phyloP scores from a whole-genome alignment of 148 eudicot species.

The Dianthus caryophyllus region DNA sequence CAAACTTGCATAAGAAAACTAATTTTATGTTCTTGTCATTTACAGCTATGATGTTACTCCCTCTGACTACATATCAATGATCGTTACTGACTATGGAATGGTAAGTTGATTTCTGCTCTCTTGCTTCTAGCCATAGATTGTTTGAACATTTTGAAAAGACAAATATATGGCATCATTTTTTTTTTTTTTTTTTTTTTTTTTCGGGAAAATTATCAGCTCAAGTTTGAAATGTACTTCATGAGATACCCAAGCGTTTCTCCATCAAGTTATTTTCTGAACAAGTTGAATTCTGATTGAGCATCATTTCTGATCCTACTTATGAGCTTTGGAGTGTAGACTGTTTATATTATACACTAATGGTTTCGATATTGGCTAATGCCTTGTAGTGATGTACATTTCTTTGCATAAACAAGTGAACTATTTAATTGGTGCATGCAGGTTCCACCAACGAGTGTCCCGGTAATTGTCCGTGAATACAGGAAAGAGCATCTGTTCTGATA shows the following conservation, averaged over 20 bases:
- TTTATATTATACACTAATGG: not conserved
- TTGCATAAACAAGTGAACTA: too few species aligned
- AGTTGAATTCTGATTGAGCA: too few species aligned
- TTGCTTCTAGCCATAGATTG: not conserved
- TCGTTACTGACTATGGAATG: constrained; percentile 91
- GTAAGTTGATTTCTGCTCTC: constrained; percentile 32
- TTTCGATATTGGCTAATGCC: not conserved
- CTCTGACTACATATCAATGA: constrained; percentile 73
- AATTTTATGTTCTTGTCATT: constrained; percentile 14
- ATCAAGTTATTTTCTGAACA: not conserved
- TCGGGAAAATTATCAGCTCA: too few species aligned
- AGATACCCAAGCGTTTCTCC: too few species aligned
- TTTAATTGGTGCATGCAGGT: constrained; percentile 40
- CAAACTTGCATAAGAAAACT: not conserved
- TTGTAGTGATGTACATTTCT: too few species aligned
- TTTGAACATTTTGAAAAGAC: not conserved
- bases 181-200: too few species aligned
- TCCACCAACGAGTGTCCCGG: constrained; percentile 87
- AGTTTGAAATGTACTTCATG: too few species aligned
- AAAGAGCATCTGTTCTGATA: constrained; percentile 49
- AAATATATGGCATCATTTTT: too few species aligned
- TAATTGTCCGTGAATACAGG: constrained; percentile 81
- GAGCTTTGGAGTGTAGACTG: too few species aligned
- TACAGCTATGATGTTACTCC: constrained; percentile 88
- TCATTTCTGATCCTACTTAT: too few species aligned